Percentiles rank a stretch among this genome's conserved stretches.
Evolutionary conservation across 345 rosid species (phyloP).

Genomic region (Brassica cretica): DNA sequence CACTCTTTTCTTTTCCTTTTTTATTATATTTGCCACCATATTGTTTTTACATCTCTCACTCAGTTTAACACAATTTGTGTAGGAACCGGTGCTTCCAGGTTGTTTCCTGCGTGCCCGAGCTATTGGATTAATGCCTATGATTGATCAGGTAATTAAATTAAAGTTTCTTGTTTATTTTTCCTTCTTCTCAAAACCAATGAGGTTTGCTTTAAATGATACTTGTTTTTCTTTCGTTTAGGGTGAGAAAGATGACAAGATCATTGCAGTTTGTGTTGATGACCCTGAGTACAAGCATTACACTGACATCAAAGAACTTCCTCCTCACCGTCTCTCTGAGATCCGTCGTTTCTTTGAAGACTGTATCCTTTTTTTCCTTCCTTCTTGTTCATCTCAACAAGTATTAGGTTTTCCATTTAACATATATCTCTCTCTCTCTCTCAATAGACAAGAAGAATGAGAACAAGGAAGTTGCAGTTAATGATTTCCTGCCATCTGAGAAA

Average conservation of each 20-base stretch:
- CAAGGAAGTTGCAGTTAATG: constrained; percentile 96
- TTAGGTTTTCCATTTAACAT: constrained; percentile 22
- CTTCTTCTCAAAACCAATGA: not conserved
- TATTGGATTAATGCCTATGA: constrained; percentile 99
- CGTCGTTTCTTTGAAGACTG: constrained; percentile 98
- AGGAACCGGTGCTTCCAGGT: constrained; percentile 98
- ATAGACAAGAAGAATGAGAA: constrained; percentile 96
- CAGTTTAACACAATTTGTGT: not conserved
- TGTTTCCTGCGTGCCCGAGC: constrained; percentile 94
- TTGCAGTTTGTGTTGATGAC: constrained; percentile 97
- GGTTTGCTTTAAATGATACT: not conserved
- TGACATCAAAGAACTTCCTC: constrained; percentile 87
- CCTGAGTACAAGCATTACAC: constrained; percentile 88
- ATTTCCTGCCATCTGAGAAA: constrained; percentile 62
- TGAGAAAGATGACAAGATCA: constrained; percentile 96
- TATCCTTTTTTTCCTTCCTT: constrained; percentile 43
- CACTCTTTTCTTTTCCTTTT: not conserved
- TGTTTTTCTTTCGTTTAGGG: constrained; percentile 47
- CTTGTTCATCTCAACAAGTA: not conserved
- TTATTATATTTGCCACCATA: not conserved
- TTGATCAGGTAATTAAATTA: constrained; percentile 54
- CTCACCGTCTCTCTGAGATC: constrained; percentile 95
- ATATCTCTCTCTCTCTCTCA: not conserved
- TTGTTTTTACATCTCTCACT: not conserved
- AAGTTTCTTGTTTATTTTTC: not conserved